phyloP scores from a whole-genome alignment of 176 grass and related monocot genomes.

The Chloris gayana region DNA sequence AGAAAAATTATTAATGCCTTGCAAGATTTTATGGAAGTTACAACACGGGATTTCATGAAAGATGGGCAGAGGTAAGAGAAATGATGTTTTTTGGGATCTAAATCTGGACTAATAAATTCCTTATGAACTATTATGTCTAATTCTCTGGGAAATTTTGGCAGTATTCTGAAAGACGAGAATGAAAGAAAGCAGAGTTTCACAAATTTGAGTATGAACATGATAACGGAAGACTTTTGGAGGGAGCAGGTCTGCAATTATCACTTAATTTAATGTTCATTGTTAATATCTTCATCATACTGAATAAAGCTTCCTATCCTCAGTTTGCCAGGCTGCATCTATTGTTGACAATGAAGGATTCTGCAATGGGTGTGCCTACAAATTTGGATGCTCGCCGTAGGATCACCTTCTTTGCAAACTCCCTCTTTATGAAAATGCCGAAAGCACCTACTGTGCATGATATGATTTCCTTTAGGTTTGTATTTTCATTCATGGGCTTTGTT shows the following conservation, averaged over 20 bases:
- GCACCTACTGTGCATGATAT: constrained; percentile 68
- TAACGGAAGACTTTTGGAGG: constrained; percentile 44
- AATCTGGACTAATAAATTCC: neutral
- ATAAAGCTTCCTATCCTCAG: constrained; percentile 41
- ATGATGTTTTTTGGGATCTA: constrained; percentile 7
- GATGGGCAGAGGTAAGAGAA: constrained; percentile 45
- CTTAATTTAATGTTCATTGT: constrained; percentile 2
- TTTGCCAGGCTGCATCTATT: constrained; percentile 62
- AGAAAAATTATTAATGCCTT: constrained; percentile 62
- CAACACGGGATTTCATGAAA: constrained; percentile 65
- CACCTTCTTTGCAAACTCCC: constrained; percentile 79
- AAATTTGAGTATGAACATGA: constrained; percentile 44
- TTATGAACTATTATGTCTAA: constrained; percentile 13
- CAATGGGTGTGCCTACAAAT: constrained; percentile 69
- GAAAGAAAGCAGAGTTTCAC: constrained; percentile 53
- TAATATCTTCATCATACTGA: constrained; percentile 33
- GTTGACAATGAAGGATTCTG: constrained; percentile 74
- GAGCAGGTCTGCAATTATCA: constrained; percentile 59
- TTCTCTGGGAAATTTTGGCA: constrained; percentile 39
- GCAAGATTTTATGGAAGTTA: constrained; percentile 82
- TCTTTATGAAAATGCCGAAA: constrained; percentile 76
- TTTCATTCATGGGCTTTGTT: constrained; percentile 21
- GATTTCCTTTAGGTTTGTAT: constrained; percentile 76
- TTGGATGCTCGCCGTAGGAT: constrained; percentile 85
- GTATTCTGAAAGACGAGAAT: constrained; percentile 49